Evolutionary conservation across 2,329 filamentous ascomycete genomes (phyloP).

Genomic region (Domatiomyces catenatus): DNA sequence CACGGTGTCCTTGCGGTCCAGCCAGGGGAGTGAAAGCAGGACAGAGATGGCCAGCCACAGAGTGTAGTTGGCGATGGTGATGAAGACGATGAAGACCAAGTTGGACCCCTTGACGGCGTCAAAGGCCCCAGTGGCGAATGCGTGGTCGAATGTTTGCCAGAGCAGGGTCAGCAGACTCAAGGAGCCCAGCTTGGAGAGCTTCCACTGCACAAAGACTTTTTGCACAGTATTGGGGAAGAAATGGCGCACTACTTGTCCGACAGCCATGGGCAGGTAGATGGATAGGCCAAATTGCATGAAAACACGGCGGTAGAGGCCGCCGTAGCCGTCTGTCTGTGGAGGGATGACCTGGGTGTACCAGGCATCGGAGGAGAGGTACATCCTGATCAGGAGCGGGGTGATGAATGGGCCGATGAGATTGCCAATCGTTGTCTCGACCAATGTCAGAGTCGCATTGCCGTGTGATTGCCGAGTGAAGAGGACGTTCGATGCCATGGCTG

Average conservation of each 20-base stretch:
- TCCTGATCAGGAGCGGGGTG: constrained; percentile 47
- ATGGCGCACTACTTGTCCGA: constrained; percentile 46
- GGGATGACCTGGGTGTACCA: constrained; percentile 44
- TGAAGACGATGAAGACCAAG: constrained; percentile 51
- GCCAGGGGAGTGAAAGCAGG: constrained; percentile 36
- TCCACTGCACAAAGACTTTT: constrained; percentile 37
- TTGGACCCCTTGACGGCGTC: constrained; percentile 43
- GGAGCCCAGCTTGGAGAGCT: constrained; percentile 30
- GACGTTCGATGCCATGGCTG: constrained; percentile 58
- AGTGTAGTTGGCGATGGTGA: constrained; percentile 48
- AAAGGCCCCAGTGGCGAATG: constrained; percentile 49
- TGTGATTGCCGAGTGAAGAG: constrained; percentile 57
- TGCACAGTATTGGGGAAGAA: constrained; percentile 39
- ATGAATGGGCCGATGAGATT: constrained; percentile 56
- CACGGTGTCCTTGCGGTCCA: constrained; percentile 47
- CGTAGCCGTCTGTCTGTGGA: constrained; percentile 39
- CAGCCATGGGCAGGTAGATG: constrained; percentile 47
- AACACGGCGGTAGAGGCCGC: constrained; percentile 48
- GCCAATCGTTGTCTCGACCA: constrained; percentile 55
- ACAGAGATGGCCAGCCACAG: constrained; percentile 50
- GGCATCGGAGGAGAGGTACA: constrained; percentile 38
- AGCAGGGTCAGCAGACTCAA: constrained; percentile 35
- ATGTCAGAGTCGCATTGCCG: constrained; percentile 49
- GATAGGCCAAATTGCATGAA: constrained; percentile 54
- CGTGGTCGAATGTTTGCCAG: constrained; percentile 53